phyloP scores from a whole-genome alignment of 163 green algal genomes.

The Scenedesmus sp. region DNA sequence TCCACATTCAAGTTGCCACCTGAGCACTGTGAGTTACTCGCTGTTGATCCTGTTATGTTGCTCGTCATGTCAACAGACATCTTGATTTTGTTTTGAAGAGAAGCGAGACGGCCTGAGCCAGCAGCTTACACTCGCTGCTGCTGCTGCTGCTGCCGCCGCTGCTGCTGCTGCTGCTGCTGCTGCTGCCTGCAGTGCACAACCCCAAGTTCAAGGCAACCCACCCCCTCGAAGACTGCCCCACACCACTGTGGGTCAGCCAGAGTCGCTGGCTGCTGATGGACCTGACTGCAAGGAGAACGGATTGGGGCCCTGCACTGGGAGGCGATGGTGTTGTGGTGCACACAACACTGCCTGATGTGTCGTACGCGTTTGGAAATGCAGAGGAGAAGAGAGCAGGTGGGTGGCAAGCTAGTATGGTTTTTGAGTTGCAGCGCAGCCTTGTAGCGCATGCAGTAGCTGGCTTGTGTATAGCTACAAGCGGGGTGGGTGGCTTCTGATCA shows the following conservation, averaged over 20 bases:
- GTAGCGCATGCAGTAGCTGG: neutral
- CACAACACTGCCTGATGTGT: neutral
- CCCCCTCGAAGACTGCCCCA: conserved; percentile 69
- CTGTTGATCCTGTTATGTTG: neutral
- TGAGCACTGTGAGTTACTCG: conserved; percentile 41
- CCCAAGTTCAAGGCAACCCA: conserved; percentile 57
- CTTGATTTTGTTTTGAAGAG: too few species aligned
- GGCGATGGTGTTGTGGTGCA: conserved; percentile 61
- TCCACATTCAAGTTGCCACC: conserved; percentile 34
- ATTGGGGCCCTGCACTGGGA: conserved; percentile 1
- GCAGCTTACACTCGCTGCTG: conserved; percentile 40
- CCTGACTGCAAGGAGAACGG: too few species aligned
- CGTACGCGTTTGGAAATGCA: neutral
- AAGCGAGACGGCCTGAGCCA: too few species aligned
- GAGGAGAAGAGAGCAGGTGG: conserved; percentile 48
- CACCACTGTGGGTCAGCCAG: conserved; percentile 58
- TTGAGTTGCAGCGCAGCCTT: neutral
- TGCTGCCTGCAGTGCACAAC: conserved; percentile 50
- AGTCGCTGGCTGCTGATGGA: conserved; percentile 45
- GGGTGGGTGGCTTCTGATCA: neutral
- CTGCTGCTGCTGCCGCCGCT: neutral
- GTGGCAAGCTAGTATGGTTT: neutral
- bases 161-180: neutral
- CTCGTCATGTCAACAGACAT: neutral
- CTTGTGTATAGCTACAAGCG: too few species aligned